Base-by-base conservation (phyloP, 179 eudicot genomes). In the Spergularia azorica region DNA sequence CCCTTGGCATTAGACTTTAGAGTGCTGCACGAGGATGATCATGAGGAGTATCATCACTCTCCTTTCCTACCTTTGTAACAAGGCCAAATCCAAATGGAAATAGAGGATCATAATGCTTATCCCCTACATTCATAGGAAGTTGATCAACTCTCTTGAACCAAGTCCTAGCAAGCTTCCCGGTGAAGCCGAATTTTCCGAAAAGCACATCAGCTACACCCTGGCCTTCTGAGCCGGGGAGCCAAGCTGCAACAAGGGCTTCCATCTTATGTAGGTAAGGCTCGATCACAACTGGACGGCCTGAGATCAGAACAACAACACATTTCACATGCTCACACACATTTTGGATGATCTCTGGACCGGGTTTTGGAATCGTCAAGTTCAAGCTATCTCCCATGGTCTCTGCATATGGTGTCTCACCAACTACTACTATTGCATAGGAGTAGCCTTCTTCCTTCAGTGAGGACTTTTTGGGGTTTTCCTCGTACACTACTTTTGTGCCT, bases 221-320 rank as follows among this genome's bases (percentile, higher is more conserved):
- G 51, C 84, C 84, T 69, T 81, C 84, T 18, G 84, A 59, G n/a
- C 84, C 84, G 0, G 84, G 84, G 0, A 81, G 72, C 84, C 84
- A 81, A 26, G 84, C 84, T 2, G 78, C 84, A 8, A 81, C 79
- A 17, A 81, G 79, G 26, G 78, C 84, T 18, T 81, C 84, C 26
- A 81, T 74, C 46, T 77, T 68, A 1, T 73, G 43, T n/a, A 81
- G 18, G 75, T 77, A 73, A 2, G 81, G 84, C 43, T 73, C 81
- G 18, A 81, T 73, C 72, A 81, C 84, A 46, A 81, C 79, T 8
- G 84, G 84, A 21, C 84, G 73, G 0, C 84, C 84, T 0, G 84
- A 52, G 54, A 81, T 21, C 20, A 81, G 71, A 48, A 81, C 81
- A 41, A 77, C 81, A 67, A 81, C 84, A 77, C 84, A 81, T 73